Base-by-base conservation (phyloP, 495 filamentous ascomycete species). In the Lasiosphaeria ovina region DNA sequence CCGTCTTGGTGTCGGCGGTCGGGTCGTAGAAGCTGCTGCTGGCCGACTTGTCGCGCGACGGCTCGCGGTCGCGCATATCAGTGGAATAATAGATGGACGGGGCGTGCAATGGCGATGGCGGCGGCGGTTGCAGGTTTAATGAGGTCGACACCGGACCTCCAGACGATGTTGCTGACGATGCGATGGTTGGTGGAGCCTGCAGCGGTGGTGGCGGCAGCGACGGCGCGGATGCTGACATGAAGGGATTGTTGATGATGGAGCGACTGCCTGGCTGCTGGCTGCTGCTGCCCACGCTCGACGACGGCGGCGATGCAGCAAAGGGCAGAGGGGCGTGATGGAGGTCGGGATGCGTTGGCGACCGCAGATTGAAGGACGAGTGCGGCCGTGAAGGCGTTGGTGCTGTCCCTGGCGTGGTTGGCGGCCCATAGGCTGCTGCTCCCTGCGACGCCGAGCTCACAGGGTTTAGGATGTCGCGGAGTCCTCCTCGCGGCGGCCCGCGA, bases 21-120 rank as follows among this genome's bases (percentile, higher is more conserved):
- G 81, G 82, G 61, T 85, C 82, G 72, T 85, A 85, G 68, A 82
- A 83, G 65, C 76, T 77, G 59, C 79, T 75, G 38, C 74, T 57
- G 8, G 60, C 63, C 31, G 74, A 62, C 63, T 80, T 81, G 51
- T 83, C 80, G 68, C 76, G 77, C 33, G 66, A 47, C 33, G 55
- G 8, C 7, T 73, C 66, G 14, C 69, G 73, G 53, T 76, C 71
- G 24, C 72, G 68, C 34, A 61, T 59, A 6, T 69, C 72, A 14
- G 65, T 33, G 24, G 66, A 56, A 45, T 69, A 72, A 33, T 70
- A 74, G 45, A 65, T 61, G 35, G 67, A 50, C n/a, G 72, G 69
- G 42, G 72, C 65, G 61, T 75, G 72, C 63, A 74, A 53, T 24
- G 71, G 71, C 62, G 72, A 75, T 16, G 49, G 66, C 9, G 55